Conservation (phyloP, 192 early-diverging fungal genomes). For the Gonapodya sp. region DNA sequence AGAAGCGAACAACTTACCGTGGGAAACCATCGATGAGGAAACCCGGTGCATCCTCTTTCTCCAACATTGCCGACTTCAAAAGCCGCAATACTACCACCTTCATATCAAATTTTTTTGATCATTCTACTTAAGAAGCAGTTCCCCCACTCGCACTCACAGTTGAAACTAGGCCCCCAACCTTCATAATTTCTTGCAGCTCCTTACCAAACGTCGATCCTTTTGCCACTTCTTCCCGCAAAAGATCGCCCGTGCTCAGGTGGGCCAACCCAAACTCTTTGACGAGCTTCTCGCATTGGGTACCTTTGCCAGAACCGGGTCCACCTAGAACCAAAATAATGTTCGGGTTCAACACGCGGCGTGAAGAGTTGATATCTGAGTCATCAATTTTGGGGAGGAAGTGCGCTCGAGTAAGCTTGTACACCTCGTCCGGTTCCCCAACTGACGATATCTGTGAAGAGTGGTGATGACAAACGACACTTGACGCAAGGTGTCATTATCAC, state of each 20-base stretch:
- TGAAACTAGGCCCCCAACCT: constrained; percentile 17
- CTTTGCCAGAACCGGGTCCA: constrained; percentile 35
- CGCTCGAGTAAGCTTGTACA: constrained; percentile 22
- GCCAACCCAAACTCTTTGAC: constrained; percentile 1
- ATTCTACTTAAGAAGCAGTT: constrained; percentile 5
- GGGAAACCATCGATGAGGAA: constrained; percentile 39
- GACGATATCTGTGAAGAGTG: constrained; percentile 26
- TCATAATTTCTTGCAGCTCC: constrained; percentile 20
- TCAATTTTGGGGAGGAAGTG: constrained; percentile 19
- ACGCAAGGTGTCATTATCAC: too few relatives aligned
- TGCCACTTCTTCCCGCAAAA: constrained; percentile 25
- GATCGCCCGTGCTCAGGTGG: constrained; percentile 16
- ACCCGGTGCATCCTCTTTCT: neutral
- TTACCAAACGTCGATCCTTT: constrained; percentile 16
- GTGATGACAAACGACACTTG: too few relatives aligned
- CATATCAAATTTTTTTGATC: neutral
- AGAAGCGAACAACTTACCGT: neutral
- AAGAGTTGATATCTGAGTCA: too few relatives aligned
- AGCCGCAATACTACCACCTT: constrained; percentile 13
- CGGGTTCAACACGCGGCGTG: neutral
- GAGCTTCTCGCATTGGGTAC: constrained; percentile 19
- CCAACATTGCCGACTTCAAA: constrained; percentile 12
- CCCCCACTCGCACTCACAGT: neutral
- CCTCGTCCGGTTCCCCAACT: constrained; percentile 21
- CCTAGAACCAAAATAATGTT: constrained; percentile 35